These are phyloP conservation scores for Fusarium kyushuense DNA, from an alignment of 2,329 filamentous ascomycete species.

Conservation along the genomic window DNA sequence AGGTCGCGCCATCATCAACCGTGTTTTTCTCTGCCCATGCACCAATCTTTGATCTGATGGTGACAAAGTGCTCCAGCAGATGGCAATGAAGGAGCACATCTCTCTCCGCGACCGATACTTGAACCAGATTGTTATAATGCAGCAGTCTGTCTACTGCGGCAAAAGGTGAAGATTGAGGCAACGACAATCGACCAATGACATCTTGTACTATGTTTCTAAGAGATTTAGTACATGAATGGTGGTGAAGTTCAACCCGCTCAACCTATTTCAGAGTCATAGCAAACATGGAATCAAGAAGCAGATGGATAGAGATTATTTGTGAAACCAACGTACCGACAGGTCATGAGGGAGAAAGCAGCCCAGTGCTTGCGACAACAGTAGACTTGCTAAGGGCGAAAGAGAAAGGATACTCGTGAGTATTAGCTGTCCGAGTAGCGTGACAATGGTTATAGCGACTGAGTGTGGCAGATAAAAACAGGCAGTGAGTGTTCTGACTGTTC, in stretches of 20 bases:
- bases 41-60: conserved; percentile 9
- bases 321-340: background rate
- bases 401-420: background rate
- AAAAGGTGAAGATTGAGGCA: background rate
- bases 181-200: background rate
- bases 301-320: background rate
- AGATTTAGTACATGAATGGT: background rate
- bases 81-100: conserved; percentile 20
- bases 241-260: no score
- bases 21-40: conserved; percentile 17
- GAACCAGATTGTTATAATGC: conserved; percentile 3
- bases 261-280: conserved; percentile 10
- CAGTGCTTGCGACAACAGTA: background rate
- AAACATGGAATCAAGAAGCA: background rate
- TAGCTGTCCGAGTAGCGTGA: background rate
- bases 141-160: conserved; percentile 2
- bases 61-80: conserved; percentile 31
- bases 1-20: conserved; percentile 13
- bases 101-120: conserved; percentile 7
- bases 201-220: conserved; percentile 3
- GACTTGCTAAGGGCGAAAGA: background rate
- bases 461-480: no score
- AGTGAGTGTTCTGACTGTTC: no score
- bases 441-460: background rate
- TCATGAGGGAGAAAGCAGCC: background rate